phyloP scores from a whole-genome alignment of 352 stramenopile genomes.

The Globisporangium mamillatum region DNA sequence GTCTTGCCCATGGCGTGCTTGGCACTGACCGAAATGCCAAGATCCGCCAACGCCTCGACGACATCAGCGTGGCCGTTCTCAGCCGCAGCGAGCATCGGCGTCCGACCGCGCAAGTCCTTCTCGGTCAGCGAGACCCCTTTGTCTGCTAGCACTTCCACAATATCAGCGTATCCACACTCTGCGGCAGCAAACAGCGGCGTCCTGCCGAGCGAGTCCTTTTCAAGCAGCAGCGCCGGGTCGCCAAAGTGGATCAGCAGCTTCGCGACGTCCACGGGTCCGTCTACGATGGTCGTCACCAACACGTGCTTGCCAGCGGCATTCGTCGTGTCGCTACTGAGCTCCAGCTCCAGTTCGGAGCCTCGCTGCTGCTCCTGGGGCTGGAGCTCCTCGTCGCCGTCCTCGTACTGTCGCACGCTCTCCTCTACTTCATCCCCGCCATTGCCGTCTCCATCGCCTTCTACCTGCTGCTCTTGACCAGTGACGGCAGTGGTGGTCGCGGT shows the following conservation, averaged over 20 bases:
- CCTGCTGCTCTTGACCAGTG: neutral
- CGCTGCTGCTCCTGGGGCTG: neutral
- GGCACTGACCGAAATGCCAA: constrained; percentile 6
- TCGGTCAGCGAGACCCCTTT: constrained; percentile 6
- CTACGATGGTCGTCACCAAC: constrained; percentile 14
- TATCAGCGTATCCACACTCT: constrained; percentile 8
- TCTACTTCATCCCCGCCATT: neutral
- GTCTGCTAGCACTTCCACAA: constrained; percentile 13
- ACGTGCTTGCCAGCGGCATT: constrained; percentile 10
- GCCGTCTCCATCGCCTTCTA: neutral
- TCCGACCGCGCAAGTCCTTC: constrained; percentile 14
- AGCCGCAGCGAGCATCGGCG: constrained; percentile 14
- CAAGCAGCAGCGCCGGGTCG: constrained; percentile 13
- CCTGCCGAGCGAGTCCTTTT: constrained; percentile 13
- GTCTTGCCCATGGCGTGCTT: constrained; percentile 18
- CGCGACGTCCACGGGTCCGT: constrained; percentile 16
- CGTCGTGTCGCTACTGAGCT: neutral
- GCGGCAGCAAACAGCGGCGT: constrained; percentile 15
- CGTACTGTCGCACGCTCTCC: constrained; percentile 9
- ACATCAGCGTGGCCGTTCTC: constrained; percentile 16
- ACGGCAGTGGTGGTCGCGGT: neutral
- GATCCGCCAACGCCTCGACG: constrained; percentile 9
- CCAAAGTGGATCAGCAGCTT: constrained; percentile 21
- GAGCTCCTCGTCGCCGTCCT: constrained; percentile 9
- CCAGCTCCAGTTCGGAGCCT: neutral